Evolutionary conservation across 2,329 filamentous ascomycete species (phyloP).

Genomic region (Colletotrichum paranaense): DNA sequence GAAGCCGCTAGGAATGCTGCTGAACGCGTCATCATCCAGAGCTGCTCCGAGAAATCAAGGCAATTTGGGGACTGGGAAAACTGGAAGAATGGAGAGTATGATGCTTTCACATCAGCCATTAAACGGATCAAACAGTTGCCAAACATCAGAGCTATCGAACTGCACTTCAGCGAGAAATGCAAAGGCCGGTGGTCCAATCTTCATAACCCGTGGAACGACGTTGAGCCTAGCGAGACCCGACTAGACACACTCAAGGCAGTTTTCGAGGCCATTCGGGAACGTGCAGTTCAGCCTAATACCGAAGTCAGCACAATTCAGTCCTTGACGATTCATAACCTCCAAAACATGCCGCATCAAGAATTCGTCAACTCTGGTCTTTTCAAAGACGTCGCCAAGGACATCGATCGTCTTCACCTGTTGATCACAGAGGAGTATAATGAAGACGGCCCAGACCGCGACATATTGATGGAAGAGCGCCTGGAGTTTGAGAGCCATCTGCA

Average conservation of each 20-base stretch:
- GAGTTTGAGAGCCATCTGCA: neutral
- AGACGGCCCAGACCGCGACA: neutral
- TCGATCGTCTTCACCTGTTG: neutral
- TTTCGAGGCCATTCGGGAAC: neutral
- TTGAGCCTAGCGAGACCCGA: neutral
- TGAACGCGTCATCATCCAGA: neutral
- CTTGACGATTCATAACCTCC: neutral
- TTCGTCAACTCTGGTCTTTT: neutral
- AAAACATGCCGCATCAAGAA: neutral
- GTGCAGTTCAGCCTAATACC: neutral
- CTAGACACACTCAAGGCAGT: neutral
- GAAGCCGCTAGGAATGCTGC: neutral
- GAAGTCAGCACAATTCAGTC: neutral
- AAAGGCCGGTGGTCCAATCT: neutral
- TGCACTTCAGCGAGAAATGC: neutral
- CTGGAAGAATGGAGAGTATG: neutral
- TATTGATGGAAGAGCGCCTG: neutral
- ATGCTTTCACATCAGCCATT: neutral
- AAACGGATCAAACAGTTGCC: neutral
- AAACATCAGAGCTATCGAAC: neutral
- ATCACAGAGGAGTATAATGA: neutral
- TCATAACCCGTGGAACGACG: neutral
- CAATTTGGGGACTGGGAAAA: neutral
- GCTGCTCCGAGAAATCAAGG: neutral
- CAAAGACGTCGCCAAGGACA: neutral